These are phyloP conservation scores for Ogataea haglerorum DNA, from an alignment of 805 yeast species.

Conservation along the genomic window DNA sequence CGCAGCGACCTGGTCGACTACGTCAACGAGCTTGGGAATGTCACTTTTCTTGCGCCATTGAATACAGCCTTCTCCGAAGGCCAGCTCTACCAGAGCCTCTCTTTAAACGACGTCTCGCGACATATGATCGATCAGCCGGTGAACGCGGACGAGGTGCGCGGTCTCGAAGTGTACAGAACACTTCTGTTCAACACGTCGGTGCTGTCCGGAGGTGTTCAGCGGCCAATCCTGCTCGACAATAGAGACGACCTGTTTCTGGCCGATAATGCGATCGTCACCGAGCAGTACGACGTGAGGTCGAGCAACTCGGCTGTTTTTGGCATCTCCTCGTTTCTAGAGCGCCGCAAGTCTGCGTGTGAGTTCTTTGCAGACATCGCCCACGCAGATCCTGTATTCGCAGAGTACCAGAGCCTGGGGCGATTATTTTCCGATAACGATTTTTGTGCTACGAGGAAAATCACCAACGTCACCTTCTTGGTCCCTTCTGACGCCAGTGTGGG, in stretches of 20 bases:
- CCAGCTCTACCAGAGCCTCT: constrained; percentile 9
- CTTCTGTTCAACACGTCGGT: constrained; percentile 22
- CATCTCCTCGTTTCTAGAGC: constrained; percentile 43
- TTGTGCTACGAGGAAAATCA: constrained; percentile 19
- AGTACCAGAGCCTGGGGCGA: constrained; percentile 17
- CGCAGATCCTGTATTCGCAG: constrained; percentile 16
- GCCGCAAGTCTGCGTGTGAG: constrained; percentile 36
- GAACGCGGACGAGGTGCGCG: constrained; percentile 27
- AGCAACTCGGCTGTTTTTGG: constrained; percentile 70
- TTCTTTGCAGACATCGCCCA: constrained; percentile 26
- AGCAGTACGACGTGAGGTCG: constrained; percentile 51
- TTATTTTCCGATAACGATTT: constrained; percentile 20
- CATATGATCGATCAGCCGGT: constrained; percentile 37
- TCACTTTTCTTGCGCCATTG: constrained; percentile 77
- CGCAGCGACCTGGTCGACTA: constrained; percentile 57
- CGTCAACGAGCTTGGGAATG: constrained; percentile 55
- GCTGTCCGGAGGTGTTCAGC: constrained; percentile 11
- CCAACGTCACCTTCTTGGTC: constrained; percentile 42
- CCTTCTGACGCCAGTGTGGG: constrained; percentile 42
- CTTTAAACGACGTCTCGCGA: constrained; percentile 21
- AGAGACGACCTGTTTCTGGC: constrained; percentile 35
- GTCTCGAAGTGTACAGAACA: constrained; percentile 28
- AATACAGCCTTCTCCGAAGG: constrained; percentile 60
- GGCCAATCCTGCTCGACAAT: constrained; percentile 35
- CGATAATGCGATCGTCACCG: constrained; percentile 49